Conservation (phyloP, 1,284 basidiomycete genomes). For the Cryptococcus jaspeensis region DNA sequence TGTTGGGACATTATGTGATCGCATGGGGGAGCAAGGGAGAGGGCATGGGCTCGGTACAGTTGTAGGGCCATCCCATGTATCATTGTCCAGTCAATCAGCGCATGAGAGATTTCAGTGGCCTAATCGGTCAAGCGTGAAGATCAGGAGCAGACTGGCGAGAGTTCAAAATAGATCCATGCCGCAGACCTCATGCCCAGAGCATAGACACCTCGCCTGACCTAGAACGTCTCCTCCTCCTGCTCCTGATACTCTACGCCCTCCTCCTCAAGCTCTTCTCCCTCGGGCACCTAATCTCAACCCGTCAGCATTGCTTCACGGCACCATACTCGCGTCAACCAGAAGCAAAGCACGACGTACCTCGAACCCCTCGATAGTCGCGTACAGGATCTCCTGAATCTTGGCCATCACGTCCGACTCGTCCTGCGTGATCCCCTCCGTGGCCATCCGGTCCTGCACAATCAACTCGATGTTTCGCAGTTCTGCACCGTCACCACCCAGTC, state of each 20-base stretch:
- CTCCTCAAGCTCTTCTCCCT: constrained; percentile 40
- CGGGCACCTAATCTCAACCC: constrained; percentile 28
- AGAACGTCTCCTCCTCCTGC: constrained; percentile 60
- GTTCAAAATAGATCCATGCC: neutral
- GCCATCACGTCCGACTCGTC: constrained; percentile 69
- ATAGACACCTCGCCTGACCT: constrained; percentile 4
- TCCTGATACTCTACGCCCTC: constrained; percentile 55
- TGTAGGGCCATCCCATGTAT: constrained; percentile 3
- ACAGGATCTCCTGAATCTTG: constrained; percentile 90
- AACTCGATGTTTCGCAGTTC: constrained; percentile 95
- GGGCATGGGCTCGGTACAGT: constrained; percentile 5
- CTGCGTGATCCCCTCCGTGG: constrained; percentile 60
- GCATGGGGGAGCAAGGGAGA: constrained; percentile 62
- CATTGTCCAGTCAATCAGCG: neutral
- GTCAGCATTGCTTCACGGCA: neutral
- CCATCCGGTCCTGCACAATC: constrained; percentile 72
- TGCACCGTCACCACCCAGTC: neutral
- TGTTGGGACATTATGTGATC: constrained; percentile 81
- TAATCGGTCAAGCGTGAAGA: neutral
- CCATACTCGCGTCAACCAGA: too few relatives aligned
- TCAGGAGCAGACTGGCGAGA: neutral
- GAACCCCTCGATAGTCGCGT: constrained; percentile 88
- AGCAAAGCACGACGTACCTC: constrained; percentile 61
- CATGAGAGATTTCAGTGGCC: neutral
- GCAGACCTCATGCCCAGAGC: neutral